phyloP scores from a whole-genome alignment of 2,329 filamentous ascomycete genomes.

The Leptographium lundbergii region DNA sequence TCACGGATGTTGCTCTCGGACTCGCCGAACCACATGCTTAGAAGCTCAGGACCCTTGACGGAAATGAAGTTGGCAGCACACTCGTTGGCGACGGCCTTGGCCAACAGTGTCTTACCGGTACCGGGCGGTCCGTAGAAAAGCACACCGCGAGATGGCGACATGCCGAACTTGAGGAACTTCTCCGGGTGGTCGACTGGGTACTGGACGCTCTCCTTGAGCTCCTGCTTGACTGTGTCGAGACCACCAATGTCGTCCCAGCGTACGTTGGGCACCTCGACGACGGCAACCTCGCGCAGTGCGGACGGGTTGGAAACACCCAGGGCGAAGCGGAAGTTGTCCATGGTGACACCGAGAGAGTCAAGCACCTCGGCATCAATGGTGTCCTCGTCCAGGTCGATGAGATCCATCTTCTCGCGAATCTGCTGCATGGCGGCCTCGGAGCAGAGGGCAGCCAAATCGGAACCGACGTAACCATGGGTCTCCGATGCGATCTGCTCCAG shows the following conservation, averaged over 20 bases:
- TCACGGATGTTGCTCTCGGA: slow-evolving; percentile 99
- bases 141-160: slow-evolving; percentile 95
- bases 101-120: slow-evolving; percentile 99
- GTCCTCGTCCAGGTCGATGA: slow-evolving; percentile 97
- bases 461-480: slow-evolving; percentile 98
- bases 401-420: slow-evolving; percentile 99
- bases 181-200: slow-evolving; percentile 99
- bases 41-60: slow-evolving; percentile 92
- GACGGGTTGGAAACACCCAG: slow-evolving; percentile 98
- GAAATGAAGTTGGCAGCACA: slow-evolving; percentile 99
- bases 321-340: slow-evolving; percentile 99
- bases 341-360: slow-evolving; percentile 94
- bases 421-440: slow-evolving; percentile 99
- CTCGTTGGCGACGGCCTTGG: slow-evolving; percentile 98
- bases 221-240: slow-evolving; percentile 95
- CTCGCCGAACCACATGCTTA: slow-evolving; percentile 99
- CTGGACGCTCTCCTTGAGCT: slow-evolving; percentile 96
- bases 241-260: slow-evolving; percentile 99
- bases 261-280: slow-evolving; percentile 98
- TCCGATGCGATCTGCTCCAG: slow-evolving; percentile 93
- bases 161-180: slow-evolving; percentile 99
- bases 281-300: slow-evolving; percentile 93
- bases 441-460: slow-evolving; percentile 94
- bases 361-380: slow-evolving; percentile 98
- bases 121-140: slow-evolving; percentile 97